Evolutionary conservation across 495 filamentous ascomycete genomes (phyloP).

Genomic region (Penicillium soppii): DNA sequence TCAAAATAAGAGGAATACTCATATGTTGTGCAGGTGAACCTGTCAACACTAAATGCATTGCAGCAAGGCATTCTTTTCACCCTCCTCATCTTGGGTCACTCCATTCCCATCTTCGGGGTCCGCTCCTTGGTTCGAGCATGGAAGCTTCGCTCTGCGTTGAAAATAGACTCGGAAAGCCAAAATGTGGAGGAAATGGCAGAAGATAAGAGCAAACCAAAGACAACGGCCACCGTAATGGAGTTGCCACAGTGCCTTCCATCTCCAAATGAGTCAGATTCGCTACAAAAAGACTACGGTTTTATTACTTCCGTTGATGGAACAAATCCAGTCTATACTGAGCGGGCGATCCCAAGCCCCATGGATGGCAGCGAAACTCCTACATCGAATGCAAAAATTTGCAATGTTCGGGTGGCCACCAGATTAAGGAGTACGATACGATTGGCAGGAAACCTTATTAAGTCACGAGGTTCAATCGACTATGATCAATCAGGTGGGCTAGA

Average conservation of each 20-base stretch:
- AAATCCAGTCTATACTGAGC: not conserved
- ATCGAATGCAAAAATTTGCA: not conserved
- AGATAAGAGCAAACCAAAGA: slow-evolving; percentile 26
- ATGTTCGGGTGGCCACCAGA: not conserved
- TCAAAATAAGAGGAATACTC: slow-evolving; percentile 3
- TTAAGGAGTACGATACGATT: slow-evolving; percentile 17
- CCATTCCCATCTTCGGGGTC: slow-evolving; percentile 39
- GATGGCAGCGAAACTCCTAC: not conserved
- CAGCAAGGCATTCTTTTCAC: slow-evolving; percentile 74
- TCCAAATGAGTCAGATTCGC: not conserved
- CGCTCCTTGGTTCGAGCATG: slow-evolving; percentile 55
- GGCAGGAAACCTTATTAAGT: slow-evolving; percentile 26
- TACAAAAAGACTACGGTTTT: not conserved
- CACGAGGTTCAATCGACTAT: slow-evolving; percentile 52
- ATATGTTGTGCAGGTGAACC: slow-evolving; percentile 41
- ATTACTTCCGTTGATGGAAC: not conserved
- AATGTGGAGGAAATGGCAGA: not conserved
- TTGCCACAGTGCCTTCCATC: not conserved
- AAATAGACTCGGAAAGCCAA: slow-evolving; percentile 22
- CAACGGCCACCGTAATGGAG: slow-evolving; percentile 5
- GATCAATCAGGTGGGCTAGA: slow-evolving; percentile 69
- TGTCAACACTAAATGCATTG: slow-evolving; percentile 67
- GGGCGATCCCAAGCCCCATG: not conserved
- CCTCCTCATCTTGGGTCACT: slow-evolving; percentile 69
- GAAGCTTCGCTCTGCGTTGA: slow-evolving; percentile 63